Conservation (phyloP, 164 flowering plant genomes). For the Santalum album region DNA sequence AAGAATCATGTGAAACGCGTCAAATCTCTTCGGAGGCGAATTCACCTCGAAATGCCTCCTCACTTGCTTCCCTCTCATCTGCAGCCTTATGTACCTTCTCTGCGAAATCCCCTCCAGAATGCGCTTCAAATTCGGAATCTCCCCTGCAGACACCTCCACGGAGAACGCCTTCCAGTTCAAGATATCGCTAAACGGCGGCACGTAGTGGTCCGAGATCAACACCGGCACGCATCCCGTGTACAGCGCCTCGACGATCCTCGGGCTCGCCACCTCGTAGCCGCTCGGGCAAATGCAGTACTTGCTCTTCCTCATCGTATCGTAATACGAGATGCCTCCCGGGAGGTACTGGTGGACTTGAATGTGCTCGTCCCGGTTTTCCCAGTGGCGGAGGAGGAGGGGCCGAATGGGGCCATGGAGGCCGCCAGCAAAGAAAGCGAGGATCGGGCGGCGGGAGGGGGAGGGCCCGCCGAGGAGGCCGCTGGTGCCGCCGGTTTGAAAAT, state of each 20-base stretch:
- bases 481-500: conserved; percentile 31
- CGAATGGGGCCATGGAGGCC: conserved; percentile 46
- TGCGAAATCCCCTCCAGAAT: conserved; percentile 27
- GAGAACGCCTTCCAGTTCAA: conserved; percentile 31
- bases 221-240: conserved; percentile 40
- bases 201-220: conserved; percentile 28
- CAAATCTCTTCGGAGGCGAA: conserved; percentile 23
- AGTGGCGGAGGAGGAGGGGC: conserved; percentile 28
- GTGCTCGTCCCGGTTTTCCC: conserved; percentile 43
- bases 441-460: conserved; percentile 28
- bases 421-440: conserved; percentile 55
- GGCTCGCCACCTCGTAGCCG: conserved; percentile 44
- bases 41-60: conserved; percentile 35
- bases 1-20: conserved; percentile 34
- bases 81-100: conserved; percentile 23
- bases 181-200: conserved; percentile 34
- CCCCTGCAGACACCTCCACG: conserved; percentile 18
- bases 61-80: conserved; percentile 30
- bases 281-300: conserved; percentile 54
- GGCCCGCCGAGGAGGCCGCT: conserved; percentile 33
- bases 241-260: conserved; percentile 36
- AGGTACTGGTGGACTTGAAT: conserved; percentile 33
- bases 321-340: conserved; percentile 29
- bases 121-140: conserved; percentile 26
- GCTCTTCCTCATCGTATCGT: conserved; percentile 32